Percentiles rank a stretch among this genome's conserved stretches.
phyloP scores from a whole-genome alignment of 768 basidiomycete genomes.

The Leccinum subgranulosum region DNA sequence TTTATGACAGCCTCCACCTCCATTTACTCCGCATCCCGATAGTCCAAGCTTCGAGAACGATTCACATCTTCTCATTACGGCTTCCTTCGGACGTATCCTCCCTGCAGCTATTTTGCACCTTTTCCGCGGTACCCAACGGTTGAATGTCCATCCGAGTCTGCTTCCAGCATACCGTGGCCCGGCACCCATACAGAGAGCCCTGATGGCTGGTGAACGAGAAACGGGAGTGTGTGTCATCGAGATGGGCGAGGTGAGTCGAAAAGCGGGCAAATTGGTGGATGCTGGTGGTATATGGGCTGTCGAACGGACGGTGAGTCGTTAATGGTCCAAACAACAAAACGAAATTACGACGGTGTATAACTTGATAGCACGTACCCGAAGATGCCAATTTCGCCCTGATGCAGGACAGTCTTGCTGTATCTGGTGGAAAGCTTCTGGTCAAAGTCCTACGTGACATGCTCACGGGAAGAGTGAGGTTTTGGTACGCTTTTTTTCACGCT shows the following conservation, averaged over 20 bases:
- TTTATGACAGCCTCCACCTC: constrained; percentile 40
- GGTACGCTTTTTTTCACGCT: not conserved
- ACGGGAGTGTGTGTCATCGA: constrained; percentile 83
- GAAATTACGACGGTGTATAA: not conserved
- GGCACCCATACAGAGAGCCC: constrained; percentile 83
- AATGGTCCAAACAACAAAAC: not conserved
- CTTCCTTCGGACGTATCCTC: constrained; percentile 89
- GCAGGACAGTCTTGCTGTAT: constrained; percentile 53
- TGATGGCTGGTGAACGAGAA: constrained; percentile 61
- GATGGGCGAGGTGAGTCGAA: constrained; percentile 56
- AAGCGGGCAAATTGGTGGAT: constrained; percentile 63
- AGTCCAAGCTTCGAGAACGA: constrained; percentile 22
- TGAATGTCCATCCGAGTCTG: constrained; percentile 90
- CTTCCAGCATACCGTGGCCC: constrained; percentile 87
- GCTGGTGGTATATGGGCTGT: constrained; percentile 68
- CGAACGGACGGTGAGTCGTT: constrained; percentile 48
- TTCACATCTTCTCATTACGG: constrained; percentile 71
- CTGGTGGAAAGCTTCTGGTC: constrained; percentile 72
- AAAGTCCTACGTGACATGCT: constrained; percentile 64
- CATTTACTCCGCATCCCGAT: constrained; percentile 23
- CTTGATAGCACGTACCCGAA: constrained; percentile 48
- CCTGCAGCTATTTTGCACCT: constrained; percentile 54
- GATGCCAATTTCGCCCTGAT: constrained; percentile 52
- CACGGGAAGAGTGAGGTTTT: constrained; percentile 44
- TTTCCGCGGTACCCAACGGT: constrained; percentile 55